Conservation (phyloP, 176 grass and related monocot species). For the Metroxylon sagu region DNA sequence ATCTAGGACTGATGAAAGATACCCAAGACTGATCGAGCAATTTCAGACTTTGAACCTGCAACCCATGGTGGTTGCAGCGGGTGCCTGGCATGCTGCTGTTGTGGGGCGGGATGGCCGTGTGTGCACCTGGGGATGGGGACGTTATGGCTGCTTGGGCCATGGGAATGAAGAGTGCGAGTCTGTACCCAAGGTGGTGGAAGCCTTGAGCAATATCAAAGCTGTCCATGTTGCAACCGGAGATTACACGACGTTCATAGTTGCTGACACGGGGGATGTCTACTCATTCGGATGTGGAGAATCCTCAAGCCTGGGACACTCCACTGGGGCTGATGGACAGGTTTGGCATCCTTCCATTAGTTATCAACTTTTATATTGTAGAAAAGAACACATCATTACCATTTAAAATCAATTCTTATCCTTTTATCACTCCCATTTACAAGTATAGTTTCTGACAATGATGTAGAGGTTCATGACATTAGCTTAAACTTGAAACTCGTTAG, state of each 20-base stretch:
- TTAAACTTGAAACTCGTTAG: no score
- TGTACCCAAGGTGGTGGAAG: constrained; percentile 71
- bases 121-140: constrained; percentile 95
- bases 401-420: no score
- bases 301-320: constrained; percentile 74
- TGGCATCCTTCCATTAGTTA: neutral
- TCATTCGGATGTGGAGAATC: constrained; percentile 88
- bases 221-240: constrained; percentile 76
- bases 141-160: constrained; percentile 94
- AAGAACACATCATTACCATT: no score
- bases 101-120: constrained; percentile 76
- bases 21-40: constrained; percentile 73
- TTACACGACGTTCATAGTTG: constrained; percentile 88
- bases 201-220: constrained; percentile 55
- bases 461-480: no score
- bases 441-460: no score
- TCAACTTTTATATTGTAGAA: no score
- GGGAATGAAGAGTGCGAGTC: constrained; percentile 86
- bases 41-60: constrained; percentile 70
- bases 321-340: constrained; percentile 46
- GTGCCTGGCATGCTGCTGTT: constrained; percentile 88
- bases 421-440: no score
- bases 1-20: constrained; percentile 71
- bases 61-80: constrained; percentile 71
- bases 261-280: constrained; percentile 67